A percentile compares a stretch with the other conserved stretches of the same genome.
Evolutionary conservation across 2,329 filamentous ascomycete genomes (phyloP).

Genomic region (Colletotrichum limetticola): DNA sequence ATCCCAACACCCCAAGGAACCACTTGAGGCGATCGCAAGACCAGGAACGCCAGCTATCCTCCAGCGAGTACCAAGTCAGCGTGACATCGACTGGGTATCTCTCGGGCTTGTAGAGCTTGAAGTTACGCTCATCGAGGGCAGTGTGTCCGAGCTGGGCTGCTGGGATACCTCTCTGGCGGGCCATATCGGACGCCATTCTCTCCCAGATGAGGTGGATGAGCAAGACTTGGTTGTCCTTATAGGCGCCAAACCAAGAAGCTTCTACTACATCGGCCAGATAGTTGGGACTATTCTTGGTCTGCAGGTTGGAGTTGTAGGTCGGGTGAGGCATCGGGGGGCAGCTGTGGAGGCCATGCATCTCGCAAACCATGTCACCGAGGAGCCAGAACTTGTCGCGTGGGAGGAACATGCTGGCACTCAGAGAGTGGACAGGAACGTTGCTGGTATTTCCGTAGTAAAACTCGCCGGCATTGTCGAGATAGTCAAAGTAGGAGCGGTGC

Average conservation of each 20-base stretch:
- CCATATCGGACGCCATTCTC: slow-evolving; percentile 13
- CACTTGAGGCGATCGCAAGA: neutral
- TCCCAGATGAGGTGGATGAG: slow-evolving; percentile 21
- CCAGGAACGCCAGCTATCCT: slow-evolving; percentile 8
- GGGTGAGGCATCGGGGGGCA: slow-evolving; percentile 10
- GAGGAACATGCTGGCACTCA: slow-evolving; percentile 64
- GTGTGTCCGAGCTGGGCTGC: slow-evolving; percentile 50
- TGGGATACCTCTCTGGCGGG: slow-evolving; percentile 40
- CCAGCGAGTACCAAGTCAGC: slow-evolving; percentile 1
- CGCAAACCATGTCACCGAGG: slow-evolving; percentile 37
- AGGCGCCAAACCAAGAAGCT: slow-evolving; percentile 61
- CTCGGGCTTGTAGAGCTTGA: slow-evolving; percentile 32
- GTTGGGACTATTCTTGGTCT: neutral
- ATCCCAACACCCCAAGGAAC: neutral
- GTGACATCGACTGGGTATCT: slow-evolving; percentile 17
- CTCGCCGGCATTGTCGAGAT: slow-evolving; percentile 59
- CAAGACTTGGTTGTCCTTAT: slow-evolving; percentile 37
- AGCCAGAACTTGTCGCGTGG: slow-evolving; percentile 59
- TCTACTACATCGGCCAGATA: slow-evolving; percentile 16
- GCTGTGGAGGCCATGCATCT: slow-evolving; percentile 38
- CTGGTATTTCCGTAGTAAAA: slow-evolving; percentile 59
- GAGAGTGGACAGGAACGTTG: slow-evolving; percentile 63
- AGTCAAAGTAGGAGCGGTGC: slow-evolving; percentile 59
- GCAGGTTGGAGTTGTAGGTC: neutral
- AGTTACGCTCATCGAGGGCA: slow-evolving; percentile 51